phyloP scores from a whole-genome alignment of 1,284 basidiomycete species.

The Polyporus tsugae region DNA sequence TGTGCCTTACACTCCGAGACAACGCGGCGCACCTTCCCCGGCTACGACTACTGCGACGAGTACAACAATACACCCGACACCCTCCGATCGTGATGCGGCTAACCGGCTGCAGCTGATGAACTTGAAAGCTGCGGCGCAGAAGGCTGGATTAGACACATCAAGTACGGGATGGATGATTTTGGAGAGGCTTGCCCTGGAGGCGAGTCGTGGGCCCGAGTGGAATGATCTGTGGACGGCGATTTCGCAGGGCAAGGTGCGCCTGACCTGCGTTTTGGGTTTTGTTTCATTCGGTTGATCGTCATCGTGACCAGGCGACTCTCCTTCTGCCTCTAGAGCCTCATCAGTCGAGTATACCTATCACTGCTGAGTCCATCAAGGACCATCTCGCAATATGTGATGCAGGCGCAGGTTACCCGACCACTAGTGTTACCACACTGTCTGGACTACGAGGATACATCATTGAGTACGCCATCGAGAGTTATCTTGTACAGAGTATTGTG shows the following conservation, averaged over 20 bases:
- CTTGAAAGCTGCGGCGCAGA: constrained; percentile 82
- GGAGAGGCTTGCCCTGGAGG: constrained; percentile 77
- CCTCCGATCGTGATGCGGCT: constrained; percentile 60
- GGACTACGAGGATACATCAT: constrained; percentile 78
- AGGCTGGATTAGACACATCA: constrained; percentile 72
- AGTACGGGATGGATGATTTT: constrained; percentile 87
- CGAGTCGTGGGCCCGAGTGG: constrained; percentile 74
- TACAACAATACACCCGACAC: constrained; percentile 48
- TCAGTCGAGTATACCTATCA: constrained; percentile 61
- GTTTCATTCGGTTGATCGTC: constrained; percentile 10
- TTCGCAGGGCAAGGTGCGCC: constrained; percentile 71
- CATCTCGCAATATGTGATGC: constrained; percentile 75
- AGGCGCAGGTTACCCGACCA: constrained; percentile 53
- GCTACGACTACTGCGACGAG: constrained; percentile 61
- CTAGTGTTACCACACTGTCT: constrained; percentile 74
- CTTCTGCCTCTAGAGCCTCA: constrained; percentile 75
- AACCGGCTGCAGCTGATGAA: constrained; percentile 80
- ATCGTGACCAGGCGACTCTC: constrained; percentile 70
- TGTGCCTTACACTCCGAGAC: constrained; percentile 64
- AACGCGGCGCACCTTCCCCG: constrained; percentile 58
- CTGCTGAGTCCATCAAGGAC: constrained; percentile 79
- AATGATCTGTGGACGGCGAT: constrained; percentile 75
- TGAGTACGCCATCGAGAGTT: constrained; percentile 51
- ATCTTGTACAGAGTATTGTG: constrained; percentile 26
- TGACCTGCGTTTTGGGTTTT: background rate